Percentiles rank a stretch among this genome's conserved stretches.
phyloP scores from a whole-genome alignment of 2,329 filamentous ascomycete species.

The Chaetomium olivaceum region DNA sequence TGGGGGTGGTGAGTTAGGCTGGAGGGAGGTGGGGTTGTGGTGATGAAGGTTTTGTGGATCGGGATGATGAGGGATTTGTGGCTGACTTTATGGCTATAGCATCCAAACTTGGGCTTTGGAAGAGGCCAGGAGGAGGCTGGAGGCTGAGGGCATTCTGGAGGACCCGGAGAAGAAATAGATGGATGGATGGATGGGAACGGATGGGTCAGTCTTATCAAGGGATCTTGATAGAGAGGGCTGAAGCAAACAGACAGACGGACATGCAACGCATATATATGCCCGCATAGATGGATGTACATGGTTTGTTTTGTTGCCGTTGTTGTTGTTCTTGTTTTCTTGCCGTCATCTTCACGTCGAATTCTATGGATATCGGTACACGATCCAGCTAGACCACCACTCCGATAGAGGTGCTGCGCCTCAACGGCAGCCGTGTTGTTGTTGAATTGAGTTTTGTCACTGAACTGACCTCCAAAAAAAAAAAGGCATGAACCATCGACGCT shows the following conservation, averaged over 20 bases:
- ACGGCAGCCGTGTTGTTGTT: neutral
- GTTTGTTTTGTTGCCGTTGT: slow-evolving; percentile 5
- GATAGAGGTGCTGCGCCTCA: neutral
- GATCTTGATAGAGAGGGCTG: no score
- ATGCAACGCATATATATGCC: slow-evolving; percentile 5
- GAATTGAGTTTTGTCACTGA: neutral
- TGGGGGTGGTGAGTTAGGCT: neutral
- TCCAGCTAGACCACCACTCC: neutral
- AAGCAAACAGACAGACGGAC: slow-evolving; percentile 2
- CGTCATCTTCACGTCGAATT: neutral
- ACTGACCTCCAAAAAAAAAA: neutral
- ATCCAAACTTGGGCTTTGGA: slow-evolving; percentile 99
- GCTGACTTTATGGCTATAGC: slow-evolving; percentile 49
- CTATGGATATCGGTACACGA: neutral
- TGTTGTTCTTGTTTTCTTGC: neutral
- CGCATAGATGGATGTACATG: slow-evolving; percentile 18
- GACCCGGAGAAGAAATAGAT: slow-evolving; percentile 66
- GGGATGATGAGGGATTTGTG: no score
- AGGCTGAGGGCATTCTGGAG: slow-evolving; percentile 89
- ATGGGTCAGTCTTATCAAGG: neutral
- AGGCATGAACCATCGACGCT: neutral
- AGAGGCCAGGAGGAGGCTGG: slow-evolving; percentile 91
- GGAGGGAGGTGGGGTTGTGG: neutral
- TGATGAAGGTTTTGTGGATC: no score
- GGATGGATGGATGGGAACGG: neutral